phyloP scores from a whole-genome alignment of 352 stramenopile species.

The Pythium monospermum region DNA sequence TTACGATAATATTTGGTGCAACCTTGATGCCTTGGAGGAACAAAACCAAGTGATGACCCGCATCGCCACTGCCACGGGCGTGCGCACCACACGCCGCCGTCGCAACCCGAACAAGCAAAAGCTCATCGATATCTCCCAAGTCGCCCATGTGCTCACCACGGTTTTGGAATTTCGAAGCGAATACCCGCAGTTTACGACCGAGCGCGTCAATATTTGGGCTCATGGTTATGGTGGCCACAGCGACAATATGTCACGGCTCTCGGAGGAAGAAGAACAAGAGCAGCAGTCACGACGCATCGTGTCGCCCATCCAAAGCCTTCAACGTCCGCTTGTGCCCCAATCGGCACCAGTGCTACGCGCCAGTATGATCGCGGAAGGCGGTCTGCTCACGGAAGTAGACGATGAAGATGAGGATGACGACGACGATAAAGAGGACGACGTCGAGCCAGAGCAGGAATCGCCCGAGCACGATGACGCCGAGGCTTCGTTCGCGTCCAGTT shows the following conservation, averaged over 20 bases:
- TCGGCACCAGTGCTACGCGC: conserved; percentile 20
- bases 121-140: conserved; percentile 54
- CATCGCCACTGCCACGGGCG: conserved; percentile 17
- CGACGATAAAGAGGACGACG: background rate
- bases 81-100: conserved; percentile 16
- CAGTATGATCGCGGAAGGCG: conserved; percentile 14
- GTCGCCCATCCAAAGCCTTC: conserved; percentile 24
- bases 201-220: conserved; percentile 64
- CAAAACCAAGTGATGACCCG: conserved; percentile 13
- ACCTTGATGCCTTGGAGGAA: conserved; percentile 3
- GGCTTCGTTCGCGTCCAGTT: conserved; percentile 9
- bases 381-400: conserved; percentile 1
- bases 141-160: conserved; percentile 67
- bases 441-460: background rate
- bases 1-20: conserved; percentile 30
- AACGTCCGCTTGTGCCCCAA: conserved; percentile 15
- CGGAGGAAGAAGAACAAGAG: conserved; percentile 22
- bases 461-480: conserved; percentile 5
- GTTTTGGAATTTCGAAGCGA: conserved; percentile 63
- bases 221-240: no score
- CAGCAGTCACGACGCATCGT: conserved; percentile 13
- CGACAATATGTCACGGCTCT: conserved; percentile 18
- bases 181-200: conserved; percentile 30
- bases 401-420: conserved; percentile 8
- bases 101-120: conserved; percentile 14